Base-by-base conservation (phyloP, 805 yeast species). In the Clavispora phyllophila region DNA sequence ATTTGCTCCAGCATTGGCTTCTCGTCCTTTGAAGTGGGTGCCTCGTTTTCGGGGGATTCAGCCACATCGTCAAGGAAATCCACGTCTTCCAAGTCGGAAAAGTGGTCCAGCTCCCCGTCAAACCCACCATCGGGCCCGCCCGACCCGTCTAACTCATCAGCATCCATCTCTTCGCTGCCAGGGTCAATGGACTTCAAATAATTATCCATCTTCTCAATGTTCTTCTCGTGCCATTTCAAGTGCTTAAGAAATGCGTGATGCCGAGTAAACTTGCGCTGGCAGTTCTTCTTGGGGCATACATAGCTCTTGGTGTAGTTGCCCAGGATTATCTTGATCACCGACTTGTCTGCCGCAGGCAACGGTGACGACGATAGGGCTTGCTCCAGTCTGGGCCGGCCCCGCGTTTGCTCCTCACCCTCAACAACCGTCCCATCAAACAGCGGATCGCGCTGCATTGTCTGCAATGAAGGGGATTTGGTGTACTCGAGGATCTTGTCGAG, bases 171-270 rank as follows among this genome's bases (percentile, higher is more conserved):
- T 15, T 19, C 24, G 17, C 22, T 9, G 12, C 26, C 7, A 7
- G 44, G 40, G 5, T 56, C 59, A 36, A 66, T 46, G 0, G 64
- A 51, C 4, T 45, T 49, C 45, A 67, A 57, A 41, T 56, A 67
- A 2, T 37, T 44, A 36, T 63, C 66, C 3, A 68, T 57, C 44
- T 58, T 63, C 34, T 49, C 42, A 40, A 62, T 39, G 19, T 65
- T 63, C 15, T 59, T 61, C 10, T 20, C 46, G 54, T 39, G 58
- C 50, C 33, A 41, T 46, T 31, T 47, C 46, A 25, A 53, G 50
- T 45, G 50, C 45, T 43, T 49, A 18, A 41, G 41, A 37, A 40
- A 47, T 5, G 51, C 46, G 33, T 46, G 46, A 12, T 28, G 31
- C 36, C 55, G 18, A 26, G 45, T 42, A 13, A 39, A 51, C 25